These are phyloP conservation scores for Coemansia asiatica DNA, from an alignment of 192 early-diverging fungal genomes.

Conservation along the genomic window DNA sequence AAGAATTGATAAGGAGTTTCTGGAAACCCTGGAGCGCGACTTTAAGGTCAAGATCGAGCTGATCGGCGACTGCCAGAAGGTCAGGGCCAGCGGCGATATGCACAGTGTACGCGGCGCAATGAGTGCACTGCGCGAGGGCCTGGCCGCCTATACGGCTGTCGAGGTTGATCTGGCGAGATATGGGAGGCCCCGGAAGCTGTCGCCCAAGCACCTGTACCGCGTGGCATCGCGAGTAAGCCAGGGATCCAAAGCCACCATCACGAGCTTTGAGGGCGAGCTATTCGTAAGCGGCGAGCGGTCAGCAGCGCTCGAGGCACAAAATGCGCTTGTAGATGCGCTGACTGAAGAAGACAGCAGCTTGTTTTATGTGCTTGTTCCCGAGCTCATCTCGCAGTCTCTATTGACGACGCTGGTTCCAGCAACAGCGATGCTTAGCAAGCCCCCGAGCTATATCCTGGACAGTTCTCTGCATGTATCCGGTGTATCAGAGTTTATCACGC, in stretches of 20 bases:
- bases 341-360: constrained; percentile 19
- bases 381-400: background rate
- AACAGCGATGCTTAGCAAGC: constrained; percentile 22
- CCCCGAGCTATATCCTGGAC: constrained; percentile 17
- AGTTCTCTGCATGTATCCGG: constrained; percentile 8
- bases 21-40: constrained; percentile 22
- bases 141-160: constrained; percentile 30
- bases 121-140: constrained; percentile 31
- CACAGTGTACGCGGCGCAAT: constrained; percentile 31
- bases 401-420: constrained; percentile 20
- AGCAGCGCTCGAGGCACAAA: constrained; percentile 30
- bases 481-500: constrained; percentile 1
- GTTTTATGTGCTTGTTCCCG: constrained; percentile 24
- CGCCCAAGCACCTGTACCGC: constrained; percentile 3
- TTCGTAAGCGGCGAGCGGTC: constrained; percentile 28
- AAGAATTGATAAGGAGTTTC: background rate
- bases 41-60: constrained; percentile 23
- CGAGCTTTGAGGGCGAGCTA: constrained; percentile 17
- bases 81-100: constrained; percentile 22
- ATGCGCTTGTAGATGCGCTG: constrained; percentile 33
- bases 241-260: constrained; percentile 4
- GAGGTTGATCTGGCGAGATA: constrained; percentile 18
- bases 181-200: constrained; percentile 20
- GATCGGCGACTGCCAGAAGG: background rate
- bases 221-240: constrained; percentile 1